phyloP scores from a whole-genome alignment of 306 rosid genomes.

The Trifolium dubium region DNA sequence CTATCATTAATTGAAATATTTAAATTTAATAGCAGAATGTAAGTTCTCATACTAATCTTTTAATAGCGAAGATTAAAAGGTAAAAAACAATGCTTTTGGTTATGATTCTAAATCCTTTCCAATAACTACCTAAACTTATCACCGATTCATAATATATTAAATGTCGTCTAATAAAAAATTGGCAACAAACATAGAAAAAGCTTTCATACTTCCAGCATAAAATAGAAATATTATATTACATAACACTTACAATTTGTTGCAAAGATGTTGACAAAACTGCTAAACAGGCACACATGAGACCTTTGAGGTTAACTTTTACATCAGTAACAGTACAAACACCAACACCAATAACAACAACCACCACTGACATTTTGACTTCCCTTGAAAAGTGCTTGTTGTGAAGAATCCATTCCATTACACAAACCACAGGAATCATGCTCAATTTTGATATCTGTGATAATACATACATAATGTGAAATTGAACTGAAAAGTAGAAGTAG shows the following conservation, averaged over 20 bases:
- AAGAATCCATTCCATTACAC: constrained; percentile 92
- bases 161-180: not conserved
- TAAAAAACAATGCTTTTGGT: not conserved
- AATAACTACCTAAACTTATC: not conserved
- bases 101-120: not conserved
- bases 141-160: not conserved
- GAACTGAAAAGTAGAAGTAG: constrained; percentile 4
- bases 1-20: not conserved
- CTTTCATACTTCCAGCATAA: constrained; percentile 1
- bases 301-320: constrained; percentile 86
- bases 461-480: constrained; percentile 19
- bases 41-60: not conserved
- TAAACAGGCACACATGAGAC: constrained; percentile 68
- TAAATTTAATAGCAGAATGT: not conserved
- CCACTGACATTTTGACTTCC: constrained; percentile 75
- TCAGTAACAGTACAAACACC: constrained; percentile 96
- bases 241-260: constrained; percentile 85
- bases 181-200: constrained; percentile 13
- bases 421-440: constrained; percentile 98
- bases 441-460: constrained; percentile 74
- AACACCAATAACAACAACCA: constrained; percentile 88
- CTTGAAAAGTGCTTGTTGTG: constrained; percentile 74
- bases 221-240: constrained; percentile 13
- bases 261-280: constrained; percentile 86
- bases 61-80: not conserved